These are phyloP conservation scores for Allium sativum DNA, from an alignment of 106 monocot species.

Conservation along the genomic window DNA sequence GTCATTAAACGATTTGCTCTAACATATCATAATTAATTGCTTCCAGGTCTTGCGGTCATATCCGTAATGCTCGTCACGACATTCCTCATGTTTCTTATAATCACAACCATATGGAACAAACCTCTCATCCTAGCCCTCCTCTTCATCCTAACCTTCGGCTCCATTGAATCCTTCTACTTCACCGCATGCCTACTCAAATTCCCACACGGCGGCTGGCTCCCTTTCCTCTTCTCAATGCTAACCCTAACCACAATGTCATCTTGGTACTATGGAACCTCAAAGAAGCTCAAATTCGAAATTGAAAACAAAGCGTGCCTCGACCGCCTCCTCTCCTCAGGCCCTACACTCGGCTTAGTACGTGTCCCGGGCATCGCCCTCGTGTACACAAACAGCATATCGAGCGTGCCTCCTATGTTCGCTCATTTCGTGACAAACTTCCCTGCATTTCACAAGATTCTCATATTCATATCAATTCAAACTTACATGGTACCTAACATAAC, in stretches of 20 bases:
- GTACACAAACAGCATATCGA: constrained; percentile 23
- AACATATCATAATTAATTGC: not conserved
- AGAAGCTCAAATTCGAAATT: constrained; percentile 43
- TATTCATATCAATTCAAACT: constrained; percentile 48
- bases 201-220: constrained; percentile 64
- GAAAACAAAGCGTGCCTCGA: constrained; percentile 60
- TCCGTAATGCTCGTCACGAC: constrained; percentile 84
- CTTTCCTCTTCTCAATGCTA: constrained; percentile 43
- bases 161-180: constrained; percentile 68
- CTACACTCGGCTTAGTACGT: constrained; percentile 45
- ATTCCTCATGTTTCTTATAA: constrained; percentile 74
- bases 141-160: constrained; percentile 44
- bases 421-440: constrained; percentile 83
- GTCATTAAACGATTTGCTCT: not conserved
- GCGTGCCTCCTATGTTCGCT: constrained; percentile 62
- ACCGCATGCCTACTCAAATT: constrained; percentile 61
- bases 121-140: constrained; percentile 23
- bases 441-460: constrained; percentile 55
- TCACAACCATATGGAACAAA: constrained; percentile 59
- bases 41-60: constrained; percentile 64
- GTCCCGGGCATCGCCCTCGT: constrained; percentile 63
- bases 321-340: constrained; percentile 26
- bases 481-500: constrained; percentile 40
- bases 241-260: constrained; percentile 31
- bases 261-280: constrained; percentile 71